A percentile compares a stretch with the other conserved stretches of the same genome.
Conservation (phyloP, 2,329 filamentous ascomycete genomes). For the Fusarium tricinctum region DNA sequence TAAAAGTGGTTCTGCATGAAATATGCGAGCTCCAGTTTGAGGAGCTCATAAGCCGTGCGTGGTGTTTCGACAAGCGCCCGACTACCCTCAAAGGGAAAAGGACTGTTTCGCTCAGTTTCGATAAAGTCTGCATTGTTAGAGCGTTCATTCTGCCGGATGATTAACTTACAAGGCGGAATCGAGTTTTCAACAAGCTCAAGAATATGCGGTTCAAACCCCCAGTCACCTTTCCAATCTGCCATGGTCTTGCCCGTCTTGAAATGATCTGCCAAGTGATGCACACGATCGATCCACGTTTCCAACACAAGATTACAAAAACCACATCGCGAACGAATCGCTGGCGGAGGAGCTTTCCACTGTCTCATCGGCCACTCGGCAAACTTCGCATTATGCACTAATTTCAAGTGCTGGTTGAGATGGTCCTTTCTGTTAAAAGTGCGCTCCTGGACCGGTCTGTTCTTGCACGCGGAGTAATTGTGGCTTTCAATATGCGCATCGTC, state of each 20-base stretch:
- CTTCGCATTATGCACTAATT: constrained; percentile 60
- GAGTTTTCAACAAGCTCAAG: constrained; percentile 58
- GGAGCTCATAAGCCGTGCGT: constrained; percentile 40
- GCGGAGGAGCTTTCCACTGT: constrained; percentile 57
- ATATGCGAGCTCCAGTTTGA: constrained; percentile 43
- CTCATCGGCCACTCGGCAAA: constrained; percentile 46
- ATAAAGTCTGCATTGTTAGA: constrained; percentile 40
- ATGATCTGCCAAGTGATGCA: constrained; percentile 58
- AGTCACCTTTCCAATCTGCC: constrained; percentile 60
- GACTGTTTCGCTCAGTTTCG: constrained; percentile 42
- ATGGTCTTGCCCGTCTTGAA: constrained; percentile 59
- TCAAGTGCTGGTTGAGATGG: constrained; percentile 59
- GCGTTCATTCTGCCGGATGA: fast-evolving
- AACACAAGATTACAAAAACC: constrained; percentile 57
- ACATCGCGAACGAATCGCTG: constrained; percentile 56
- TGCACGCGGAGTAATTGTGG: constrained; percentile 61
- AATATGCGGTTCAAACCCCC: constrained; percentile 58
- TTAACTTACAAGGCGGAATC: constrained; percentile 56
- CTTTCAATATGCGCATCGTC: constrained; percentile 52
- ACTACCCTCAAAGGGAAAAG: constrained; percentile 40
- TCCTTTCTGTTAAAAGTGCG: constrained; percentile 61
- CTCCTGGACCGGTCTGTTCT: constrained; percentile 62
- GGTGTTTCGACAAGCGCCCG: constrained; percentile 40
- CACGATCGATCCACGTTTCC: constrained; percentile 55
- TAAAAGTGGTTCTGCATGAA: constrained; percentile 48